Conservation (phyloP, 2,329 filamentous ascomycete genomes). For the Thielaviopsis ethacetica region DNA sequence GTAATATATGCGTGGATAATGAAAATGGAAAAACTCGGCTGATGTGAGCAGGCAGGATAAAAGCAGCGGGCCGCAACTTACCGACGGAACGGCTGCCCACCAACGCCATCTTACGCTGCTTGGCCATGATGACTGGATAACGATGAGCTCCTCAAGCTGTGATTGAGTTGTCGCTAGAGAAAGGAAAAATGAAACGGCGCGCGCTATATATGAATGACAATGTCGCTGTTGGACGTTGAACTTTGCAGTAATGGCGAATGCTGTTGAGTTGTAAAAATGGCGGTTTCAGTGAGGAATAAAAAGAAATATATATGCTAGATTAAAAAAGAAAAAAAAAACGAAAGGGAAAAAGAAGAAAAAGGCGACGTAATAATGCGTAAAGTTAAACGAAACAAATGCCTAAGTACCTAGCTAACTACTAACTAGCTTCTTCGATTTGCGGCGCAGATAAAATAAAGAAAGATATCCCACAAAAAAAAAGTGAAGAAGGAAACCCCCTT, state of each 20-base stretch:
- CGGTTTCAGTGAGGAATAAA: neutral
- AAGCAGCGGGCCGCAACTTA: conserved; percentile 18
- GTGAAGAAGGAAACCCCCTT: too few species aligned
- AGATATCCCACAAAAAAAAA: neutral
- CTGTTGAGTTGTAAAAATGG: neutral
- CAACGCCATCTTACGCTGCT: conserved; percentile 90
- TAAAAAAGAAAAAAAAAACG: conserved; percentile 1
- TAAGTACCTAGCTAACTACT: too few species aligned
- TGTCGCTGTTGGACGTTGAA: neutral
- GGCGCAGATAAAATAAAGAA: too few species aligned
- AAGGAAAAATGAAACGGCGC: neutral
- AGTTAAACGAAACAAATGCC: neutral
- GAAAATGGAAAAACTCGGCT: neutral
- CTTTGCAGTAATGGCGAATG: neutral
- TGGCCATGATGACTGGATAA: conserved; percentile 31
- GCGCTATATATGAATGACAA: neutral
- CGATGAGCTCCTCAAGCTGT: neutral
- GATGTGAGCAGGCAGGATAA: neutral
- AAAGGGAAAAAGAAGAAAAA: neutral
- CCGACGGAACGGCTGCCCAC: conserved; percentile 82
- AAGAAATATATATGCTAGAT: neutral
- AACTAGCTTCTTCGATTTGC: neutral
- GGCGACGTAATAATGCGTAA: neutral
- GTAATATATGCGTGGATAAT: too few species aligned
- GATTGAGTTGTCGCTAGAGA: neutral